phyloP scores from a whole-genome alignment of 2,329 filamentous ascomycete genomes.

The Trichothecium roseum region DNA sequence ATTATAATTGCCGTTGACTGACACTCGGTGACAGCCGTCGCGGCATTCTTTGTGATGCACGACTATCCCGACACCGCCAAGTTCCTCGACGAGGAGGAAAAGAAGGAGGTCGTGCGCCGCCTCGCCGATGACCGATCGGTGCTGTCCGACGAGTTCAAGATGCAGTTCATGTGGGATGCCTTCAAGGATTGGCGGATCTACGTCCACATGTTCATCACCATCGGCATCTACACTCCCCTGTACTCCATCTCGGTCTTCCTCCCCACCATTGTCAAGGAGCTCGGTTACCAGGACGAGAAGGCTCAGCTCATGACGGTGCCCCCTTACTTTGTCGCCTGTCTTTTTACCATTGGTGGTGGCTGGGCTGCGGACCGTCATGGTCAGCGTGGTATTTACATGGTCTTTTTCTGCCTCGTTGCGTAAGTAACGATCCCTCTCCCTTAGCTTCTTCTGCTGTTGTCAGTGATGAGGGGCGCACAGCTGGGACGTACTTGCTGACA shows the following conservation, averaged over 20 bases:
- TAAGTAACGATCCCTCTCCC: no score
- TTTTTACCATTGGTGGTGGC: conserved; percentile 26
- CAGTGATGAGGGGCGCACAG: no score
- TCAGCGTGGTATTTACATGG: conserved; percentile 27
- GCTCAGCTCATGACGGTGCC: conserved; percentile 28
- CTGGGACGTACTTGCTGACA: no score
- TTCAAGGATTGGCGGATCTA: conserved; percentile 42
- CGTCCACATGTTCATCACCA: conserved; percentile 50
- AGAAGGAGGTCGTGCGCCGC: conserved; percentile 29
- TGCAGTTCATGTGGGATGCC: conserved; percentile 44
- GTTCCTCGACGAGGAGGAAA: conserved; percentile 36
- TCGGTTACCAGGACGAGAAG: conserved; percentile 24
- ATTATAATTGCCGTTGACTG: neutral
- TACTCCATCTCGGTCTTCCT: conserved; percentile 28
- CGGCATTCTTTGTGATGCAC: conserved; percentile 40
- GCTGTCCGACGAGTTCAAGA: conserved; percentile 46
- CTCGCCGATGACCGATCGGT: conserved; percentile 31
- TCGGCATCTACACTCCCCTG: conserved; percentile 37
- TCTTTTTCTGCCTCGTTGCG: conserved; percentile 23
- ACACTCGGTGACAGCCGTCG: conserved; percentile 25
- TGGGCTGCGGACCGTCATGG: conserved; percentile 29
- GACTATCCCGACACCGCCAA: conserved; percentile 46
- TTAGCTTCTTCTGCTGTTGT: no score
- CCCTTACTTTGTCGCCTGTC: conserved; percentile 24
- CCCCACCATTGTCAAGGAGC: conserved; percentile 23